A percentile compares a stretch with the other conserved stretches of the same genome.
These are phyloP conservation scores for Naumovozyma baii DNA, from an alignment of 805 yeast species.

Conservation along the genomic window DNA sequence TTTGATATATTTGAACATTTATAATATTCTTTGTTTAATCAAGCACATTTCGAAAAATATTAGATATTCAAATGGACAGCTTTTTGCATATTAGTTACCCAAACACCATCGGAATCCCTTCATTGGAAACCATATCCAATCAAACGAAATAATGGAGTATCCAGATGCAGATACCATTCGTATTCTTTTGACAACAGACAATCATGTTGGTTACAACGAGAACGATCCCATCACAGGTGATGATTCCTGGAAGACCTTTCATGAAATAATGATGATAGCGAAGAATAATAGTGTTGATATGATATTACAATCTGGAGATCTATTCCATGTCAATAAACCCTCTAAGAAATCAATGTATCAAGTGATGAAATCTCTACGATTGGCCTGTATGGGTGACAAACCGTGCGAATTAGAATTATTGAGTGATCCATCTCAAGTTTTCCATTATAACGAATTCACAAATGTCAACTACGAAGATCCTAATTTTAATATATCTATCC, in stretches of 20 bases:
- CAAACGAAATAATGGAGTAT: conserved; percentile 13
- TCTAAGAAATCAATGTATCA: conserved; percentile 77
- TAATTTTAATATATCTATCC: conserved; percentile 77
- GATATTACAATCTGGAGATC: conserved; percentile 86
- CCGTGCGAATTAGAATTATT: conserved; percentile 80
- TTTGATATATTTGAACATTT: no score
- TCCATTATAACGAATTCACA: conserved; percentile 51
- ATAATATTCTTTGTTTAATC: no score
- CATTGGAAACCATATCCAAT: no score
- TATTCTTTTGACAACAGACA: conserved; percentile 82
- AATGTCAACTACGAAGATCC: conserved; percentile 85
- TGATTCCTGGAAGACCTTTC: conserved; percentile 81
- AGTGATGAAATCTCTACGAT: conserved; percentile 62
- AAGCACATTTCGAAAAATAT: no score
- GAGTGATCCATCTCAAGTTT: conserved; percentile 61
- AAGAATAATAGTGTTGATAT: conserved; percentile 66
- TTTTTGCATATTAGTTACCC: no score
- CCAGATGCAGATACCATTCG: conserved; percentile 51
- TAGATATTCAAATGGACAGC: no score
- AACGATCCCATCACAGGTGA: conserved; percentile 82
- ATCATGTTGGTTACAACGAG: conserved; percentile 91
- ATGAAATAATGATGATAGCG: conserved; percentile 72
- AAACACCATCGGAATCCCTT: no score
- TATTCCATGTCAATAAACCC: conserved; percentile 87
- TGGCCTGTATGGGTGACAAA: conserved; percentile 70